phyloP scores from a whole-genome alignment of 257 asterid species.

The Lavandula angustifolia region DNA sequence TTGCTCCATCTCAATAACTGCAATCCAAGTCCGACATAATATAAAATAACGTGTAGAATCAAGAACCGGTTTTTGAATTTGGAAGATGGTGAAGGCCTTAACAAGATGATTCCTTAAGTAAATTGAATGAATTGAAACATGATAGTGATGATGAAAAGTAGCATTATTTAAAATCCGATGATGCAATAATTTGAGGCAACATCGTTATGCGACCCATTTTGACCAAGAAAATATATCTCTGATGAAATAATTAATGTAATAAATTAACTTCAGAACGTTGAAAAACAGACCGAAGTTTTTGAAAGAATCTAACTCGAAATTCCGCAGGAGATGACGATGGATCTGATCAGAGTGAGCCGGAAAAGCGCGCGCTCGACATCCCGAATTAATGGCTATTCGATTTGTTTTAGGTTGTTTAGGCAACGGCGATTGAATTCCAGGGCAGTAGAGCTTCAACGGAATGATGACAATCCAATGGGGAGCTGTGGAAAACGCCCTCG shows the following conservation, averaged over 20 bases:
- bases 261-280: neutral
- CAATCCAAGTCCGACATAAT: neutral
- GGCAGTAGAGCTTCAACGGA: slow-evolving; percentile 11
- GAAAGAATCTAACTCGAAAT: neutral
- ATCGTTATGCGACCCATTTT: no score
- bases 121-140: no score
- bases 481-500: slow-evolving; percentile 12
- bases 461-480: neutral
- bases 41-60: neutral
- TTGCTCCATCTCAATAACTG: slow-evolving; percentile 37
- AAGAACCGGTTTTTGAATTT: no score
- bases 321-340: neutral
- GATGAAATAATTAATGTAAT: neutral
- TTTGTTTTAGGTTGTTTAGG: neutral
- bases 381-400: neutral
- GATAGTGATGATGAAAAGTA: neutral
- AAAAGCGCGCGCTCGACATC: slow-evolving; percentile 1
- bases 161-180: no score
- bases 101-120: no score
- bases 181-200: neutral
- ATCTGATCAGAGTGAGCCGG: slow-evolving; percentile 4
- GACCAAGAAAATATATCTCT: no score
- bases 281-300: no score
- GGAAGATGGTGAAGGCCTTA: no score
- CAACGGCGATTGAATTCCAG: neutral